Base-by-base conservation (phyloP, 176 grass and related monocot genomes). In the Cocos nucifera region DNA sequence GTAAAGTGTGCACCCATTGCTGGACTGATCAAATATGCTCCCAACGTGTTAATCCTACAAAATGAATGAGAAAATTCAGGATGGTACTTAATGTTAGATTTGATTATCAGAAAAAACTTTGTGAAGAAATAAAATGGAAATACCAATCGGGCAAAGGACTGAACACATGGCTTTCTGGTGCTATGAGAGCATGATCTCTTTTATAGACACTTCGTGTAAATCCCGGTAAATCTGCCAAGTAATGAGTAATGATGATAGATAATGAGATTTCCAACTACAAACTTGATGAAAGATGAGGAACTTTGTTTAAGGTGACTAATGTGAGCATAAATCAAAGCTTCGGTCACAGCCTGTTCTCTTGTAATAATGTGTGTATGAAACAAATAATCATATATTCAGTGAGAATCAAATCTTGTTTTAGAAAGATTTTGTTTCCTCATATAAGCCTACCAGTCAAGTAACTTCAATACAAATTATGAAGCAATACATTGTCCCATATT, bases 111-210 rank as follows among this genome's bases (percentile, higher is more conserved):
- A 44, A 14, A 14, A 44, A 44, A 14, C 35, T 44, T 44, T 44
- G 35, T 3, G 35, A 57, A 27, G 26, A 35, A 22, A 25, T 60
- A 26, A 17, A 58, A 22, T 23, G 67, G 32, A 19, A 54, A 7
- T 85, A 97, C 93, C 93, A 97, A 74, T 91, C 83, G 63, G 87
- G 84, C 22, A 91, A 77, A 64, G 93, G 93, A 57, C 87, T 62
- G 70, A 97, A 91, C 55, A 91, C 93, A 63, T 97, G 87, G 64
- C 93, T 97, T 83, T 97, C 93, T 48, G 93, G 87, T 61, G 87
- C 88, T 82, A 97, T 74, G 72, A 97, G 54, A 80, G 93, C 81
- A 73, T 97, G 87, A 51, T 88, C 84, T 61, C 76, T 84, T 73
- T 76, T 82, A 74, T 80, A 88, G 21, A 91, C 78, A 76, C 87